A percentile compares a stretch with the other conserved stretches of the same genome.
phyloP scores from a whole-genome alignment of 306 rosid species.

The Quercus gilva region DNA sequence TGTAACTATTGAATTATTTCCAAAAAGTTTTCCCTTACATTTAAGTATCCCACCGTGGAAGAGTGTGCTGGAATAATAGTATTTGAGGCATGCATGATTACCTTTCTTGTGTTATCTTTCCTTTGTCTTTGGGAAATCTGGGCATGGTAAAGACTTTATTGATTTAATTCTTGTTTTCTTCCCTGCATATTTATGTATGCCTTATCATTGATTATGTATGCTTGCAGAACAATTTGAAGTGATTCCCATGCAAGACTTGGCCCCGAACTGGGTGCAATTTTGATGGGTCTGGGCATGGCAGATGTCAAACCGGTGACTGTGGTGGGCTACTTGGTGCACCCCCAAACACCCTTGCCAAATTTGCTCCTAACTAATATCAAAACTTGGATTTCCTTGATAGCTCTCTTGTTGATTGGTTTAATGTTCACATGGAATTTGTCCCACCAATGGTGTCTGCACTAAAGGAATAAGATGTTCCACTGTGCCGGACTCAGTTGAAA shows the following conservation, averaged over 20 bases:
- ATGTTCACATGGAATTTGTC: constrained; percentile 33
- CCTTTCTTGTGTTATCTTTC: background rate
- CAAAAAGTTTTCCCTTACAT: background rate
- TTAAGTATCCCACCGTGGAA: background rate
- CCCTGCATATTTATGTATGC: background rate
- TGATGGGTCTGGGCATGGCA: constrained; percentile 37
- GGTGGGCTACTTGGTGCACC: constrained; percentile 43
- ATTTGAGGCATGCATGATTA: background rate
- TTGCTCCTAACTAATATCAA: constrained; percentile 35
- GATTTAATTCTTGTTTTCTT: background rate
- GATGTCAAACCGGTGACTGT: constrained; percentile 59
- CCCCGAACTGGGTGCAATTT: constrained; percentile 57
- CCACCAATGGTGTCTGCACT: constrained; percentile 25
- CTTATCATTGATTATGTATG: background rate
- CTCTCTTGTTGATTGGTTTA: constrained; percentile 51
- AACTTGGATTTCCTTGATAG: constrained; percentile 49
- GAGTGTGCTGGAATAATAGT: background rate
- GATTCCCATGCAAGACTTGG: constrained; percentile 31
- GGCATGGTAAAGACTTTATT: too few species aligned
- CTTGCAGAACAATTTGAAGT: too few species aligned
- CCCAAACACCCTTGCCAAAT: constrained; percentile 62
- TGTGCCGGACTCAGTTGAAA: constrained; percentile 36
- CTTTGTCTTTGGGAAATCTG: too few species aligned
- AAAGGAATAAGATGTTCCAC: constrained; percentile 35
- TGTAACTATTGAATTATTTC: too few species aligned